Percentiles rank a stretch among this genome's conserved stretches.
Evolutionary conservation across 2,329 filamentous ascomycete species (phyloP).

Genomic region (Botrytis byssoidea): DNA sequence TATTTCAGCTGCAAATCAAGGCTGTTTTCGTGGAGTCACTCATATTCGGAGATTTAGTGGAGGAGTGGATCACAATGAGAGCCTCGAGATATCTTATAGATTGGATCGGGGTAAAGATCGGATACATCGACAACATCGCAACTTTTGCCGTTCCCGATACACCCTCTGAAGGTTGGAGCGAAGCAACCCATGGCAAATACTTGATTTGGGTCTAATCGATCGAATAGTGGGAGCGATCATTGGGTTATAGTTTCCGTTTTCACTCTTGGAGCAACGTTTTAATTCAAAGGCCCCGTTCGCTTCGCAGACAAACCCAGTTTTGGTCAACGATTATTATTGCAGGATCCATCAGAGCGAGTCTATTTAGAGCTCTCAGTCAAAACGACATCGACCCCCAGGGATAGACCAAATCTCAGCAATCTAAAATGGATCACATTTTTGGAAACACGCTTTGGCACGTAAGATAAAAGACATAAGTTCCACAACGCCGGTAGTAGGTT

Average conservation of each 20-base stretch:
- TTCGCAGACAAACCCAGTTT: background rate
- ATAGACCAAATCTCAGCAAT: background rate
- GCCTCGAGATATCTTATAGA: constrained; percentile 11
- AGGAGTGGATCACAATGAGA: constrained; percentile 24
- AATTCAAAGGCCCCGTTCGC: constrained; percentile 3
- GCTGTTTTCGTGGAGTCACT: constrained; percentile 24
- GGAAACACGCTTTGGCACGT: constrained; percentile 9
- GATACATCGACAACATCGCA: constrained; percentile 12
- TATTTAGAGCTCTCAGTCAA: constrained; percentile 14
- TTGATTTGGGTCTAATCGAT: background rate
- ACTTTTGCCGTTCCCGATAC: constrained; percentile 12
- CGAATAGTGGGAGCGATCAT: constrained; percentile 13
- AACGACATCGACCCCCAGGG: background rate
- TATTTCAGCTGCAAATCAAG: background rate
- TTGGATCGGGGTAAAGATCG: constrained; percentile 16
- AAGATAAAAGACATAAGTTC: constrained; percentile 3
- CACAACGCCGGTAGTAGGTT: constrained; percentile 15
- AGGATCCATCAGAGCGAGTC: background rate
- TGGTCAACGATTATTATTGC: constrained; percentile 8
- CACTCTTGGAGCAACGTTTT: background rate
- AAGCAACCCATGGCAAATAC: background rate
- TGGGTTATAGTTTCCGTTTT: constrained; percentile 17
- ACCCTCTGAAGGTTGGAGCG: background rate
- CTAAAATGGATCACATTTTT: background rate
- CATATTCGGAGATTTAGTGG: constrained; percentile 30